Evolutionary conservation across 73 alveolate species (phyloP).

Genomic region (Uronychia binucleata): DNA sequence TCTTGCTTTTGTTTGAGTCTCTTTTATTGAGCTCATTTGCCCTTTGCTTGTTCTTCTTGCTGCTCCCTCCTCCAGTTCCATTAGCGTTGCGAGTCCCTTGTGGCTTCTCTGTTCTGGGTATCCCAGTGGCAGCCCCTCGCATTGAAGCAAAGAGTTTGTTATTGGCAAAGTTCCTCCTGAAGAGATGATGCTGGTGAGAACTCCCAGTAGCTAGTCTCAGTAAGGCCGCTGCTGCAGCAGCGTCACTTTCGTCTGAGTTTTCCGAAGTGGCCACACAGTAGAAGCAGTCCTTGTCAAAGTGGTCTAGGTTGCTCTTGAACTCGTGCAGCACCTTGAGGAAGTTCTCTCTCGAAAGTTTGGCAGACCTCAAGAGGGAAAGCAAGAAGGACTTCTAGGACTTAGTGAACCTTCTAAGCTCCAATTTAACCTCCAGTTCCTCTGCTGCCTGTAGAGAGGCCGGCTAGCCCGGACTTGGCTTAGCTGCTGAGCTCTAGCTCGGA

Average conservation of each 20-base stretch:
- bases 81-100: background rate
- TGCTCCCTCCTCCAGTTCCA: background rate
- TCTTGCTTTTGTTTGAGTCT: conserved; percentile 16
- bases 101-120: background rate
- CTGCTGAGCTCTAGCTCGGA: background rate
- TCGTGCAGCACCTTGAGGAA: conserved; percentile 49
- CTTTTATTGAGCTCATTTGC: background rate
- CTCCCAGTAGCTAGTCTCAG: background rate
- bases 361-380: conserved; percentile 27
- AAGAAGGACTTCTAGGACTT: conserved; percentile 25
- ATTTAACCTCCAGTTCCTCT: conserved; percentile 8
- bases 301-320: conserved; percentile 10
- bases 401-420: conserved; percentile 22
- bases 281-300: background rate
- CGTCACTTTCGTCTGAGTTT: background rate
- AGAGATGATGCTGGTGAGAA: background rate
- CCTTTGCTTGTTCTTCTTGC: background rate
- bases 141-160: background rate
- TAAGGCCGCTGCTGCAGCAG: background rate
- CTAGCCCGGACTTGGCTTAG: background rate
- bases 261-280: background rate
- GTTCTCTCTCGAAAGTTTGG: conserved; percentile 19
- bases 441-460: conserved; percentile 4
- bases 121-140: background rate
- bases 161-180: background rate